Evolutionary conservation across 2,329 filamentous ascomycete genomes (phyloP), one percentile per base, ranked within the genome.

Genomic region (Graphilbum sp.): DNA sequence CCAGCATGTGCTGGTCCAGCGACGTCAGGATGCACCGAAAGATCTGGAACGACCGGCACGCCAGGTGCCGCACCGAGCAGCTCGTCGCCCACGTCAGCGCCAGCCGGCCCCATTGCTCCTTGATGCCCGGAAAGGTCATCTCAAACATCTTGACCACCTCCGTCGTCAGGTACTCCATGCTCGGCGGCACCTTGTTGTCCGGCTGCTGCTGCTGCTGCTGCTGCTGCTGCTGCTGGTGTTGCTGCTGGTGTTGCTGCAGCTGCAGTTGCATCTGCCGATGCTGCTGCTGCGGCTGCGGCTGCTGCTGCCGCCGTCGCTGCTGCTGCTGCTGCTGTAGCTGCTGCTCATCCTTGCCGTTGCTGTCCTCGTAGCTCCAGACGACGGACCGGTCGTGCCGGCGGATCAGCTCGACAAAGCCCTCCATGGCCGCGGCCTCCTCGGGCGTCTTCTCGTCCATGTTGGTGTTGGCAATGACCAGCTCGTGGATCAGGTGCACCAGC

Each of bases 401-500:
- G 44, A 98, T 82, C 15, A 74, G 72, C 46, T 95, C 87, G 32
- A 95, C 82, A 39, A 96, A 72, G 41, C 85, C 75, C 55, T 98
- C 88, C 34, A 95, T 87, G 0, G 75, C 71, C 44, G 83, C 85
- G 37, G 75, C 75, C 3, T 63, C 58, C 58, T 2, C 56, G 54
- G 5, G 75, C 16, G 20, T 35, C 34, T 9, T 13, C n/a, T 84
- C 75, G 40, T 92, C 81, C 42, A 93, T 76, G 33, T 63, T 68
- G 1, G 74, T 76, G 33, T 63, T 68, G 1, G 74, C 75, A 21
- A 95, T 86, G 29, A 98, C 85, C 7, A 96, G 67, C 55, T 96
- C 90, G 50, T 98, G 90, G 34, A 98, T 92, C 16, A 98, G 69
- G 61, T 98, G 90, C 2, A 98, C 87, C 15, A 98, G 71, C 87